These are phyloP conservation scores for Phlegmacium glaucopus DNA, from an alignment of 768 basidiomycete species.

Conservation along the genomic window DNA sequence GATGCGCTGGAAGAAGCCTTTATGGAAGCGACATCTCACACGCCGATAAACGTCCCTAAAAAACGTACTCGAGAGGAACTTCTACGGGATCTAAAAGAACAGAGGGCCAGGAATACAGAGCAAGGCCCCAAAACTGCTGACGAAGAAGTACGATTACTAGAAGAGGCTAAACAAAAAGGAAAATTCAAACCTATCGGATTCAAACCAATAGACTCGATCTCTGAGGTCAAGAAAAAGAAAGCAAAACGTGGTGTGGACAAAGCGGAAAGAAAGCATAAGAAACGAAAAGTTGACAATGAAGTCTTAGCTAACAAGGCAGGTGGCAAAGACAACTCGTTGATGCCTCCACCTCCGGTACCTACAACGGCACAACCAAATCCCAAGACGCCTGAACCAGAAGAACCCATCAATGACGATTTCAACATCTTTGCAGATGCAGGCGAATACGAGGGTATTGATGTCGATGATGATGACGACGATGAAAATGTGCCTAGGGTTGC, in stretches of 20 bases:
- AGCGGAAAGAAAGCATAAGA: slow-evolving; percentile 44
- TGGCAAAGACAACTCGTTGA: slow-evolving; percentile 16
- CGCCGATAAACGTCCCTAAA: slow-evolving; percentile 29
- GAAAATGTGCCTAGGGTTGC: not conserved
- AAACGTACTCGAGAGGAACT: slow-evolving; percentile 82
- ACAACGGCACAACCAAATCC: not conserved
- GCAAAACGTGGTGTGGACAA: slow-evolving; percentile 36
- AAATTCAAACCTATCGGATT: slow-evolving; percentile 64
- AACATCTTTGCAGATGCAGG: slow-evolving; percentile 88
- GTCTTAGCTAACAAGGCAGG: slow-evolving; percentile 1
- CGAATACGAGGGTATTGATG: slow-evolving; percentile 71
- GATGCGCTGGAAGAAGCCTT: slow-evolving; percentile 80
- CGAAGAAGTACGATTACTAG: slow-evolving; percentile 31
- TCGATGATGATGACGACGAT: slow-evolving; percentile 51
- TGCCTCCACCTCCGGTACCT: slow-evolving; percentile 14
- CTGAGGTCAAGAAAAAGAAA: slow-evolving; percentile 51
- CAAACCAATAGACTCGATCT: slow-evolving; percentile 51
- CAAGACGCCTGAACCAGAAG: slow-evolving; percentile 25
- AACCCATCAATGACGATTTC: slow-evolving; percentile 53
- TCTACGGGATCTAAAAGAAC: slow-evolving; percentile 67
- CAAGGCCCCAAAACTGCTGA: slow-evolving; percentile 19
- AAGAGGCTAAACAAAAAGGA: slow-evolving; percentile 45
- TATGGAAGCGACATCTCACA: slow-evolving; percentile 36
- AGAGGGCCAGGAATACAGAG: slow-evolving; percentile 33
- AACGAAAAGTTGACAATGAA: slow-evolving; percentile 18